These are phyloP conservation scores for Boletus edulis DNA, from an alignment of 768 basidiomycete species.

Conservation along the genomic window DNA sequence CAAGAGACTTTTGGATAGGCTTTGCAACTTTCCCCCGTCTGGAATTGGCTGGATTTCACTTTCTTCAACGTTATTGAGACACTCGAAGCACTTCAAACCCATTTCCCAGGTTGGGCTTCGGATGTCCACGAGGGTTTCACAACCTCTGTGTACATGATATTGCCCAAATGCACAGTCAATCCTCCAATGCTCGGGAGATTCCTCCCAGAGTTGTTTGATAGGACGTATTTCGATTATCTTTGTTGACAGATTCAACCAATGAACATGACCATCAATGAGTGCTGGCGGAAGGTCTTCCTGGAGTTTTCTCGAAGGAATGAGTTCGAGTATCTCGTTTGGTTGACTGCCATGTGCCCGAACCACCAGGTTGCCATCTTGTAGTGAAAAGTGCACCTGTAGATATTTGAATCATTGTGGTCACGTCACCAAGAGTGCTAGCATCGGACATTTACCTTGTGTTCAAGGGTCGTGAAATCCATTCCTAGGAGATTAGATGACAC, in stretches of 20 bases:
- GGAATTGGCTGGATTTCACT: too few species aligned
- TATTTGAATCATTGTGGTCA: not conserved
- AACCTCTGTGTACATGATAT: not conserved
- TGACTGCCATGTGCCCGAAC: constrained; percentile 1
- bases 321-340: constrained; percentile 3
- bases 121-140: constrained; percentile 17
- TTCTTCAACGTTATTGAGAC: not conserved
- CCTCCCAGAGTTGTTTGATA: constrained; percentile 14
- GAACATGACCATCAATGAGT: constrained; percentile 7
- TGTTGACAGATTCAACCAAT: constrained; percentile 24
- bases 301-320: constrained; percentile 17
- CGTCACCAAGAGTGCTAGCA: too few species aligned
- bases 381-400: constrained; percentile 16
- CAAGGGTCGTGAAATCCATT: not conserved
- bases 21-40: too few species aligned
- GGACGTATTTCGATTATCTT: constrained; percentile 23
- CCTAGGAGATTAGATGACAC: not conserved
- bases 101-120: not conserved
- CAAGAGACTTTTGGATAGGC: not conserved
- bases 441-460: constrained; percentile 3
- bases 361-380: not conserved
- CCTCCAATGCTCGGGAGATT: constrained; percentile 19
- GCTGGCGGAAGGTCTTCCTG: constrained; percentile 18
- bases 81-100: not conserved
- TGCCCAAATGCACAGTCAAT: constrained; percentile 1